Evolutionary conservation across 2,329 filamentous ascomycete genomes (phyloP).

Genomic region (Rhinocladiella similis): DNA sequence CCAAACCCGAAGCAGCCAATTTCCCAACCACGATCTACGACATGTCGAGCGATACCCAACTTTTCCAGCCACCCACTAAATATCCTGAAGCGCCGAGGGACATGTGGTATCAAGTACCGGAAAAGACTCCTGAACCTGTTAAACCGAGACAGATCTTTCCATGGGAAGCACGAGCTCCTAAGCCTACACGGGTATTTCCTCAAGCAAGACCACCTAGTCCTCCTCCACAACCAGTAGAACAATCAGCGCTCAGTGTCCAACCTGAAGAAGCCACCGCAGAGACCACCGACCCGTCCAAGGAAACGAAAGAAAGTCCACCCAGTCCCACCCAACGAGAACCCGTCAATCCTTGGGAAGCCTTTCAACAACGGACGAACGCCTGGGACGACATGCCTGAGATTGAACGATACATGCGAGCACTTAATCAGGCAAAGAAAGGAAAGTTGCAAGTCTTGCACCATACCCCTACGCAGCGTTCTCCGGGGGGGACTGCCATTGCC

Average conservation of each 20-base stretch:
- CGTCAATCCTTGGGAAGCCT: constrained; percentile 53
- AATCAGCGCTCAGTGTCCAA: neutral
- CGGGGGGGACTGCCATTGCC: constrained; percentile 13
- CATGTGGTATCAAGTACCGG: constrained; percentile 84
- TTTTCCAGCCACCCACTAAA: constrained; percentile 73
- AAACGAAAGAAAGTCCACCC: constrained; percentile 5
- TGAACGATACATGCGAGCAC: constrained; percentile 76
- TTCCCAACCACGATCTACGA: constrained; percentile 77
- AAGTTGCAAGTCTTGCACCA: constrained; percentile 44
- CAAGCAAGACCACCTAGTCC: constrained; percentile 33
- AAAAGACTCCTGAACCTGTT: constrained; percentile 55
- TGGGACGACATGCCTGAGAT: constrained; percentile 94
- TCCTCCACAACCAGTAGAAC: constrained; percentile 23
- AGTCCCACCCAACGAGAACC: constrained; percentile 7
- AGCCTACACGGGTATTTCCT: constrained; percentile 53
- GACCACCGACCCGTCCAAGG: constrained; percentile 14
- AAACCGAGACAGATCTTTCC: constrained; percentile 75
- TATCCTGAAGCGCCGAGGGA: constrained; percentile 83
- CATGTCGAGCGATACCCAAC: constrained; percentile 74
- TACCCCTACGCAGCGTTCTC: constrained; percentile 25
- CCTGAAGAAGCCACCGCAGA: constrained; percentile 10
- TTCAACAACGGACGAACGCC: constrained; percentile 75
- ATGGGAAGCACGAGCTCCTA: constrained; percentile 74
- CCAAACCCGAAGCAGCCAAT: constrained; percentile 81
- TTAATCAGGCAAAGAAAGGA: constrained; percentile 62